Percentiles rank a stretch among this genome's conserved stretches.
These are phyloP conservation scores for Xylaria flabelliformis DNA, from an alignment of 495 filamentous ascomycete genomes.

Conservation along the genomic window DNA sequence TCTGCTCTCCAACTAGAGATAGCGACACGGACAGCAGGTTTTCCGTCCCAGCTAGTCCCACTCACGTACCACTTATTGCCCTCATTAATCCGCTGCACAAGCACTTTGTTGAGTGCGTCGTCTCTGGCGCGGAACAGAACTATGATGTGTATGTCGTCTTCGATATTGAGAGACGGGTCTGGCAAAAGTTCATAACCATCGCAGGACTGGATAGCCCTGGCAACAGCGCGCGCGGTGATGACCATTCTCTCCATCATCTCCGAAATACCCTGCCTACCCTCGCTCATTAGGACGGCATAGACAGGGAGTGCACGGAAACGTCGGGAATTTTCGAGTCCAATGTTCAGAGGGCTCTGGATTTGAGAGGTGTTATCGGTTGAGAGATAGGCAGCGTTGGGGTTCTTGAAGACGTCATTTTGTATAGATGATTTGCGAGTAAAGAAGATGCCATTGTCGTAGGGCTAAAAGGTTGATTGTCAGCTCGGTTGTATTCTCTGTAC, in stretches of 20 bases:
- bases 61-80: constrained; percentile 81
- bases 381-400: constrained; percentile 87
- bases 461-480: constrained; percentile 47
- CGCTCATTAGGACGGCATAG: constrained; percentile 78
- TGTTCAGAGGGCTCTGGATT: constrained; percentile 84
- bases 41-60: constrained; percentile 76
- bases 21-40: constrained; percentile 77
- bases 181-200: constrained; percentile 73
- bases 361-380: constrained; percentile 46
- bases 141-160: constrained; percentile 68
- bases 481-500: neutral
- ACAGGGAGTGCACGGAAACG: constrained; percentile 89
- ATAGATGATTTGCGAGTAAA: constrained; percentile 67
- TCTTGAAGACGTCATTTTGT: constrained; percentile 72
- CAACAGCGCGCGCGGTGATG: constrained; percentile 69
- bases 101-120: constrained; percentile 64
- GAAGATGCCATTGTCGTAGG: constrained; percentile 94
- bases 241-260: constrained; percentile 77
- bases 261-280: constrained; percentile 73
- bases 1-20: constrained; percentile 82
- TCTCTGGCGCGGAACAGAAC: constrained; percentile 83
- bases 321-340: constrained; percentile 89
- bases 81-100: constrained; percentile 75
- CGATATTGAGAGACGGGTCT: constrained; percentile 34
- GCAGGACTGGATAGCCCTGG: constrained; percentile 63